phyloP scores from a whole-genome alignment of 2,329 filamentous ascomycete genomes.

The Monosporascus sp. region DNA sequence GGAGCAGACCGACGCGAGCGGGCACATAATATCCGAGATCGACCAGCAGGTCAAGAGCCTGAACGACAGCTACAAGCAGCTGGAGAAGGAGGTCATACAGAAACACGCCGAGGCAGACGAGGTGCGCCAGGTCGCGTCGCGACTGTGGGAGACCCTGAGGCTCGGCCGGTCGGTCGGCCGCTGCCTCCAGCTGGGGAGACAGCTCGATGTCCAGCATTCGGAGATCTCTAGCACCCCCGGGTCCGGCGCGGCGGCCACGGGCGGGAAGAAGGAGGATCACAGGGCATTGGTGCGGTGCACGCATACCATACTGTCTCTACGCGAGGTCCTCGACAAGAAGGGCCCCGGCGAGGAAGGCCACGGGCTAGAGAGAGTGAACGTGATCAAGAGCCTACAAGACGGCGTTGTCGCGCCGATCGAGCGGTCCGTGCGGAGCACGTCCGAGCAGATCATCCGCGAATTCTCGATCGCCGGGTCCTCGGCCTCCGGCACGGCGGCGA shows the following conservation, averaged over 20 bases:
- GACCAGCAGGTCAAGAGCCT: constrained; percentile 75
- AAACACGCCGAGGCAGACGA: constrained; percentile 84
- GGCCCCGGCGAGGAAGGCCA: constrained; percentile 68
- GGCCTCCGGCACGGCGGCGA: constrained; percentile 39
- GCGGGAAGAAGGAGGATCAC: constrained; percentile 62
- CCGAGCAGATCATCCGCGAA: constrained; percentile 76
- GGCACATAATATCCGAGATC: constrained; percentile 67
- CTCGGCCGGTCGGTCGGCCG: constrained; percentile 72
- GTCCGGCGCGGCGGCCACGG: constrained; percentile 24
- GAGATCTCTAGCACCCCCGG: constrained; percentile 52
- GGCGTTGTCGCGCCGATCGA: constrained; percentile 68
- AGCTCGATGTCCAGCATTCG: constrained; percentile 79
- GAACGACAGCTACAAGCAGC: constrained; percentile 76
- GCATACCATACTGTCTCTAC: constrained; percentile 69
- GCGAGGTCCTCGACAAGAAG: constrained; percentile 65
- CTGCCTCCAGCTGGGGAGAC: constrained; percentile 74
- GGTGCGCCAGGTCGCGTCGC: constrained; percentile 69
- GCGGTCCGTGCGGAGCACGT: constrained; percentile 63
- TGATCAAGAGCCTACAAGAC: constrained; percentile 64
- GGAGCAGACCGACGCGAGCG: constrained; percentile 66
- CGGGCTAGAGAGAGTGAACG: constrained; percentile 68
- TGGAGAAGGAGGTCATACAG: constrained; percentile 80
- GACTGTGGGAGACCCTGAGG: constrained; percentile 74
- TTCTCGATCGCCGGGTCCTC: constrained; percentile 62
- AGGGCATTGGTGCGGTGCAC: constrained; percentile 76